phyloP scores from a whole-genome alignment of 2,329 filamentous ascomycete species.

The Monosporascus cannonballus region DNA sequence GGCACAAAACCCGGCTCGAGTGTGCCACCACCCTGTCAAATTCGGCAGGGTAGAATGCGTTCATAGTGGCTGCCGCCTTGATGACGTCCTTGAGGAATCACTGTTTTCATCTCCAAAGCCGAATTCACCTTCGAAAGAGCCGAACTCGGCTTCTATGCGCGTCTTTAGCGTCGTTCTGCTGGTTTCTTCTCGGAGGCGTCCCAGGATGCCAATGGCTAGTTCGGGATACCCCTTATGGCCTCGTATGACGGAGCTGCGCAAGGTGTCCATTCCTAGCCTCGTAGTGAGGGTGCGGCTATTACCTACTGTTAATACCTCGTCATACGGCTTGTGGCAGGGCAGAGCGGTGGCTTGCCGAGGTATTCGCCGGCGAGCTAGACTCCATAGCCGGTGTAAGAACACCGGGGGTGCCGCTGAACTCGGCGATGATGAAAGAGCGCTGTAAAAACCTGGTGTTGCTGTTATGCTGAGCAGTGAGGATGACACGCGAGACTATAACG shows the following conservation, averaged over 20 bases:
- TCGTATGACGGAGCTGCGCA: constrained; percentile 1
- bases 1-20: not conserved
- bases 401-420: not conserved
- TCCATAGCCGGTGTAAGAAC: constrained; percentile 13
- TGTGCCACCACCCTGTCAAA: constrained; percentile 4
- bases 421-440: constrained; percentile 2
- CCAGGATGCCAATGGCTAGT: constrained; percentile 9
- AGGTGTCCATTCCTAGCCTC: constrained; percentile 2
- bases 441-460: constrained; percentile 11
- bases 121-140: constrained; percentile 1
- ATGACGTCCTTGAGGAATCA: not conserved
- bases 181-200: not conserved
- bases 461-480: constrained; percentile 9
- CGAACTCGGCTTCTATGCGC: constrained; percentile 3
- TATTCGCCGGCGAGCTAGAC: constrained; percentile 7
- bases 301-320: constrained; percentile 13
- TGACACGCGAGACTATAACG: not conserved
- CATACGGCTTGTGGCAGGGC: constrained; percentile 12
- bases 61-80: constrained; percentile 10
- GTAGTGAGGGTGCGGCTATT: constrained; percentile 9
- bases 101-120: constrained; percentile 1
- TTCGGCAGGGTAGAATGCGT: constrained; percentile 13
- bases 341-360: constrained; percentile 7
- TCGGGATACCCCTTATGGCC: constrained; percentile 13
- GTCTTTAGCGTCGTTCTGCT: not conserved